A percentile compares a stretch with the other conserved stretches of the same genome.
phyloP scores from a whole-genome alignment of 495 filamentous ascomycete genomes.

The Sordaria brevicollis region DNA sequence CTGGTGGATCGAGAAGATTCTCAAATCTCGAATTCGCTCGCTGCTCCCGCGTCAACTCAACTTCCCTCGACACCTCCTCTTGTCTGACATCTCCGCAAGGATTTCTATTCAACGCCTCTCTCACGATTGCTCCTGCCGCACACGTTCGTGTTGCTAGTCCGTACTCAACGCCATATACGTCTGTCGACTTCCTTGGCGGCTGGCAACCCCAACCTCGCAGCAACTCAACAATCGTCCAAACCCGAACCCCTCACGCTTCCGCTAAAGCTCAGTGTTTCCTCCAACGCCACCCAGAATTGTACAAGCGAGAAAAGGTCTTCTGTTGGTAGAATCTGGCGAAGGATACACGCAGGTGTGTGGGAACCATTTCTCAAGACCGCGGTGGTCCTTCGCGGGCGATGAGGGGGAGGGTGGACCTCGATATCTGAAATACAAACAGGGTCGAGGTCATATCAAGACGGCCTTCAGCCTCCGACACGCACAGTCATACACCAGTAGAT shows the following conservation, averaged over 20 bases:
- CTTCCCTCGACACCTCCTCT: background rate
- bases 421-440: constrained; percentile 19
- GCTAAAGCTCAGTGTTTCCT: background rate
- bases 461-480: background rate
- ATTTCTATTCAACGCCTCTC: background rate
- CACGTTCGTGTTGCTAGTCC: background rate
- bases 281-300: background rate
- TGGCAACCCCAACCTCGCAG: background rate
- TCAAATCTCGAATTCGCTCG: background rate
- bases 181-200: background rate
- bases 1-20: background rate
- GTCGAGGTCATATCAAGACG: constrained; percentile 17
- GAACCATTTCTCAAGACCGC: constrained; percentile 15
- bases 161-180: background rate
- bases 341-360: background rate
- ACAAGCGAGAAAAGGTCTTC: background rate
- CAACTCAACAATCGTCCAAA: background rate
- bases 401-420: constrained; percentile 28
- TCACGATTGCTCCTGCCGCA: background rate
- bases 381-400: constrained; percentile 24
- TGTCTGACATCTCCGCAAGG: background rate
- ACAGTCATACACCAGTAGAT: background rate
- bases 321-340: background rate
- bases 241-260: background rate
- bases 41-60: background rate